These are phyloP conservation scores for Martensiomyces pterosporus DNA, from an alignment of 192 early-diverging fungal species.

Conservation along the genomic window DNA sequence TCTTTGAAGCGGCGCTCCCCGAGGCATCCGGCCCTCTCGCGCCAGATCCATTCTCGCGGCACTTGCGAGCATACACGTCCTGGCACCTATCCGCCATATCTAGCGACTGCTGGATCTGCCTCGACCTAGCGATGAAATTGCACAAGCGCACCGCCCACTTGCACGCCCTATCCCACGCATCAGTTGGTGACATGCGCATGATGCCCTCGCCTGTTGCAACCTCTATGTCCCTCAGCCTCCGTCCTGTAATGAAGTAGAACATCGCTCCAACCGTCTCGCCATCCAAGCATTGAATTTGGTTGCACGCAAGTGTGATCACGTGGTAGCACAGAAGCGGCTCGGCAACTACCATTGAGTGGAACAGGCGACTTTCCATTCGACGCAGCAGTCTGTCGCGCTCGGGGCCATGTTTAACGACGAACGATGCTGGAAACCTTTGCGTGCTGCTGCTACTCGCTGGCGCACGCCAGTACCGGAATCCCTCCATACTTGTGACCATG, in stretches of 20 bases:
- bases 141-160: slow-evolving; percentile 14
- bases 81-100: slow-evolving; percentile 14
- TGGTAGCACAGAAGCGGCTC: slow-evolving; percentile 24
- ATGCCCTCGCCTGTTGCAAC: slow-evolving; percentile 10
- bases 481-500: slow-evolving; percentile 8
- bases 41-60: background rate
- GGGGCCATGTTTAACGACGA: slow-evolving; percentile 9
- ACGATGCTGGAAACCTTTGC: too few species aligned
- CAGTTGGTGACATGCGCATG: background rate
- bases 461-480: slow-evolving; percentile 12
- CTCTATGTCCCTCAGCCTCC: background rate
- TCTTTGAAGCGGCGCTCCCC: slow-evolving; percentile 10
- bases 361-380: slow-evolving; percentile 13
- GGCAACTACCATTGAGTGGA: slow-evolving; percentile 4
- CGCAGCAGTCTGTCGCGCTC: slow-evolving; percentile 1
- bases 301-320: slow-evolving; percentile 14
- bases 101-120: too few species aligned
- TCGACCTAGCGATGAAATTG: background rate
- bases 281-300: background rate
- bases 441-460: too few species aligned
- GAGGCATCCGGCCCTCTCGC: too few species aligned
- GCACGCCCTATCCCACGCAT: slow-evolving; percentile 2
- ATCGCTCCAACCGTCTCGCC: slow-evolving; percentile 2
- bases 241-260: slow-evolving; percentile 8
- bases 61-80: slow-evolving; percentile 6